Evolutionary conservation across 2,329 filamentous ascomycete species (phyloP).

Genomic region (Eutypella sp.): DNA sequence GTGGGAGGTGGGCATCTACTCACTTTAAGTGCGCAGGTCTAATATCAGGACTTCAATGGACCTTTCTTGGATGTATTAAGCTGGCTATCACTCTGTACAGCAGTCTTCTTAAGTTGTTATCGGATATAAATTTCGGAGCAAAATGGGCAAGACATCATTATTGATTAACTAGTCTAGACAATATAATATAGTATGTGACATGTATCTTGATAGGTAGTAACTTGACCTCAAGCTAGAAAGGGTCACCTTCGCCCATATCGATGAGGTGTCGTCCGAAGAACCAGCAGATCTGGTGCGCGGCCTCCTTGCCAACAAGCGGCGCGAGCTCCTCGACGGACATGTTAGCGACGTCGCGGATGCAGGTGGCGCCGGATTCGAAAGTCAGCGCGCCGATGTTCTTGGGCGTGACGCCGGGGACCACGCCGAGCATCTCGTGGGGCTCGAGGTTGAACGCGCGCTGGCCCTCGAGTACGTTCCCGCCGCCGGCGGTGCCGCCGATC

Average conservation of each 20-base stretch:
- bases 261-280: constrained; percentile 72
- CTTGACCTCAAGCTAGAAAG: neutral
- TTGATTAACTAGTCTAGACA: too few relatives aligned
- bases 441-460: constrained; percentile 73
- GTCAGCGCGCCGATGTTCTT: constrained; percentile 72
- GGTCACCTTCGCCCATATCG: constrained; percentile 41
- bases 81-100: too few relatives aligned
- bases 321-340: constrained; percentile 71
- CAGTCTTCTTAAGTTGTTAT: too few relatives aligned
- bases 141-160: too few relatives aligned
- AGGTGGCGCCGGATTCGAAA: constrained; percentile 67
- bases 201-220: too few relatives aligned
- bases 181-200: too few relatives aligned
- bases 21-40: too few relatives aligned
- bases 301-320: constrained; percentile 70
- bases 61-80: too few relatives aligned
- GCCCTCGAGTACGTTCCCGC: constrained; percentile 56
- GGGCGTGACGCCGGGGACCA: constrained; percentile 77
- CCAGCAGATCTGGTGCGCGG: constrained; percentile 66
- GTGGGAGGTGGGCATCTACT: too few relatives aligned
- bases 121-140: too few relatives aligned
- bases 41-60: too few relatives aligned
- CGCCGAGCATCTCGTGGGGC: constrained; percentile 84
- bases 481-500: constrained; percentile 56
- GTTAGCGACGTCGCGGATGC: constrained; percentile 78